Conservation (phyloP, 1,139 yeast species). For the Pichia sp. region DNA sequence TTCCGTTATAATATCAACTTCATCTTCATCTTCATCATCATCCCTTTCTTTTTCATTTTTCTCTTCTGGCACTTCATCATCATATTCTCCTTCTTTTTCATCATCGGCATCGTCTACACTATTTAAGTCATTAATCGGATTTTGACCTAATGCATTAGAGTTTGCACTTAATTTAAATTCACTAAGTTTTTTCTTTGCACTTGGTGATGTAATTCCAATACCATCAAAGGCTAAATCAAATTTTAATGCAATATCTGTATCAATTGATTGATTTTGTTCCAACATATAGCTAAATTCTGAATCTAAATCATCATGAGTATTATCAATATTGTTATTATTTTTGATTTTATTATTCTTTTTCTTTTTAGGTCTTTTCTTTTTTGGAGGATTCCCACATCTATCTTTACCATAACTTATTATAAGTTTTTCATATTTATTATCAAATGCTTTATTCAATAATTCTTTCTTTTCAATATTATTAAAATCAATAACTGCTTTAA, state of each 20-base stretch:
- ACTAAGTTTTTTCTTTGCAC: slow-evolving; percentile 5
- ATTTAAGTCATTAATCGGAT: neutral
- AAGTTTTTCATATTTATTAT: slow-evolving; percentile 37
- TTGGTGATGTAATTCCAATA: slow-evolving; percentile 23
- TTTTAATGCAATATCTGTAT: slow-evolving; percentile 9
- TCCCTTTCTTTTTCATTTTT: neutral
- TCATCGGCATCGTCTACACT: neutral
- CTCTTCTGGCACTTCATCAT: neutral
- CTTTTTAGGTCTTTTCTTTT: slow-evolving; percentile 22
- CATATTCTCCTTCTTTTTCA: neutral
- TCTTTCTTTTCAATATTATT: slow-evolving; percentile 34
- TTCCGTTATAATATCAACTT: slow-evolving; percentile 7
- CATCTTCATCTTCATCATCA: slow-evolving; percentile 1
- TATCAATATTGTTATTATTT: slow-evolving; percentile 9
- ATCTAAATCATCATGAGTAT: neutral
- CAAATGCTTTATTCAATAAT: slow-evolving; percentile 32
- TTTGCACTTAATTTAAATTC: neutral
- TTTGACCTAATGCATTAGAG: too few species aligned
- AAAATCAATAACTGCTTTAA: slow-evolving; percentile 71
- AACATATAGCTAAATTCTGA: neutral
- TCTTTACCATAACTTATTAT: slow-evolving; percentile 89
- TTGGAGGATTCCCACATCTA: slow-evolving; percentile 83
- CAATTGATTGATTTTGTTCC: slow-evolving; percentile 4
- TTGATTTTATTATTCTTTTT: slow-evolving; percentile 1
- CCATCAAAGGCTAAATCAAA: slow-evolving; percentile 17